These are phyloP conservation scores for Heimioporus sp. DNA, from an alignment of 768 basidiomycete genomes.

Conservation along the genomic window DNA sequence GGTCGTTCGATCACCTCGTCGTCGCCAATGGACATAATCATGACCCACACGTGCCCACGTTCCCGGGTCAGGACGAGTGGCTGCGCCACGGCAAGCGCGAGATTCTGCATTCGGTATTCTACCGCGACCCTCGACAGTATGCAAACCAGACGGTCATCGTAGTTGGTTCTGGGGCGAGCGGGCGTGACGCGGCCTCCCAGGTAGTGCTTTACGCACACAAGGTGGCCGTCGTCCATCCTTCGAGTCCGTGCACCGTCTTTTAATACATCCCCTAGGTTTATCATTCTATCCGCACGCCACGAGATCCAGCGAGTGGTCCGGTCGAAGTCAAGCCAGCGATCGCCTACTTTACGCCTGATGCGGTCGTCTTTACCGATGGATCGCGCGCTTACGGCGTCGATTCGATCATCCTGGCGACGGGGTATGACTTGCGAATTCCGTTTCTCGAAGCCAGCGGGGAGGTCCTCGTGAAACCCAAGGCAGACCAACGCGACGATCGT, in stretches of 20 bases:
- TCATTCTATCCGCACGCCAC: constrained; percentile 34
- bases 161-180: constrained; percentile 47
- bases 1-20: constrained; percentile 51
- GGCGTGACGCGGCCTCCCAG: constrained; percentile 47
- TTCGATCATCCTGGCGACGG: constrained; percentile 50
- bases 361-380: constrained; percentile 49
- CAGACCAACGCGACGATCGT: constrained; percentile 7
- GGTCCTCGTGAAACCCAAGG: constrained; percentile 16
- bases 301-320: constrained; percentile 10
- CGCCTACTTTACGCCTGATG: constrained; percentile 44
- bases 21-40: constrained; percentile 58
- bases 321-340: constrained; percentile 44
- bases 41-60: constrained; percentile 44
- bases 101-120: constrained; percentile 54
- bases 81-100: constrained; percentile 35
- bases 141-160: constrained; percentile 44
- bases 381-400: constrained; percentile 40
- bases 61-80: constrained; percentile 51
- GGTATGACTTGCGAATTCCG: constrained; percentile 52
- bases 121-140: constrained; percentile 46
- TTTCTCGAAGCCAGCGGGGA: constrained; percentile 39
- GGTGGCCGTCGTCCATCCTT: constrained; percentile 28
- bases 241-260: not conserved
- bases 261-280: constrained; percentile 25
- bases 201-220: constrained; percentile 37